Evolutionary conservation across 2,329 filamentous ascomycete species (phyloP).

Genomic region (Fonsecaea erecta): DNA sequence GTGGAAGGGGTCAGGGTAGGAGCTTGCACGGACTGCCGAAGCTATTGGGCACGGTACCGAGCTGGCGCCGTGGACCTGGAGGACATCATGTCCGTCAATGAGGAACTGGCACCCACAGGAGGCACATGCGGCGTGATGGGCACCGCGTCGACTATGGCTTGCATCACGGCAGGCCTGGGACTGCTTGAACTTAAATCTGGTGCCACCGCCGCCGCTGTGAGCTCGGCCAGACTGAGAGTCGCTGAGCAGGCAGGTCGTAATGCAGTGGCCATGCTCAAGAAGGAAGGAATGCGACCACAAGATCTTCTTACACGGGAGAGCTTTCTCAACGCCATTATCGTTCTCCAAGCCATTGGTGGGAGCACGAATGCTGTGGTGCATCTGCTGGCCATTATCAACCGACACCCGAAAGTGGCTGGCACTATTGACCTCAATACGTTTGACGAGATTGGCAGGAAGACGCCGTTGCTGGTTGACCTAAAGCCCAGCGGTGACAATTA

Average conservation of each 20-base stretch:
- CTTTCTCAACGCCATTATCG: slow-evolving; percentile 62
- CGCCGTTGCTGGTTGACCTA: slow-evolving; percentile 56
- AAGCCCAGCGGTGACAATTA: slow-evolving; percentile 60
- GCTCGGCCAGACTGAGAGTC: slow-evolving; percentile 56
- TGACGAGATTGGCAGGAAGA: slow-evolving; percentile 54
- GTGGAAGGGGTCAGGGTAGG: slow-evolving; percentile 65
- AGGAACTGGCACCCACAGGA: slow-evolving; percentile 70
- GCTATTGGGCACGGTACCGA: slow-evolving; percentile 72
- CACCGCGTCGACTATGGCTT: slow-evolving; percentile 63
- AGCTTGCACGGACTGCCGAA: slow-evolving; percentile 75
- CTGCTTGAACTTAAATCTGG: slow-evolving; percentile 57
- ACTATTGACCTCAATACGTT: slow-evolving; percentile 53
- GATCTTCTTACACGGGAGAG: slow-evolving; percentile 61
- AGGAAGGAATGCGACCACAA: slow-evolving; percentile 51
- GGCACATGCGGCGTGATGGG: slow-evolving; percentile 65
- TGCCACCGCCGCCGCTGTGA: slow-evolving; percentile 60
- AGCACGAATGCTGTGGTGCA: slow-evolving; percentile 64
- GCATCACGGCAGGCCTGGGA: slow-evolving; percentile 57
- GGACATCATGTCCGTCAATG: slow-evolving; percentile 71
- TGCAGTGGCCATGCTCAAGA: slow-evolving; percentile 56
- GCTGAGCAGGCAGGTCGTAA: slow-evolving; percentile 59
- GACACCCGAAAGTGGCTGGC: slow-evolving; percentile 55
- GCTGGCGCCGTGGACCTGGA: slow-evolving; percentile 71
- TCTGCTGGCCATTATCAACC: slow-evolving; percentile 59
- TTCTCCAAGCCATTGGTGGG: slow-evolving; percentile 61